Evolutionary conservation across 2,329 filamentous ascomycete species (phyloP).

Genomic region (Lasiodiplodia sp.): DNA sequence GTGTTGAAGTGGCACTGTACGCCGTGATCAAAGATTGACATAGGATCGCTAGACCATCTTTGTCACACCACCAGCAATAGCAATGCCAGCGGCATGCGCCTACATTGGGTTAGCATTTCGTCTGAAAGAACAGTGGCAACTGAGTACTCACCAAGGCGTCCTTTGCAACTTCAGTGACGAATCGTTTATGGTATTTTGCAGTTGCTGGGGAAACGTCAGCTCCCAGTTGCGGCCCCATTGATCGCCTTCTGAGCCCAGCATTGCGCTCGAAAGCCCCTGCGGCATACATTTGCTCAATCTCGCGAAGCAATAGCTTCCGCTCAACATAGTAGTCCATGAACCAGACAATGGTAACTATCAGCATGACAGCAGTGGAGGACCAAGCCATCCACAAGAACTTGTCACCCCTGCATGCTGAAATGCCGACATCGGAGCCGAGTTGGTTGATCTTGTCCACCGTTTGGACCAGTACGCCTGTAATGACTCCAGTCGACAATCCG

Average conservation of each 20-base stretch:
- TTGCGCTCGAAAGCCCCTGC: neutral
- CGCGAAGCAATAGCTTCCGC: neutral
- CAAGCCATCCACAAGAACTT: constrained; percentile 64
- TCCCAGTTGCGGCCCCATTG: constrained; percentile 3
- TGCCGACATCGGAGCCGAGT: constrained; percentile 54
- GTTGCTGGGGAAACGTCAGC: neutral
- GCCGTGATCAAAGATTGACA: neutral
- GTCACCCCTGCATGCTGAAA: constrained; percentile 55
- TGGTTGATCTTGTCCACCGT: constrained; percentile 58
- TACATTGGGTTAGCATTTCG: neutral
- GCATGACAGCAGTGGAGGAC: constrained; percentile 55
- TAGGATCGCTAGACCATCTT: neutral
- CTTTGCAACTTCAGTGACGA: constrained; percentile 9
- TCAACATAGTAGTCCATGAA: constrained; percentile 25
- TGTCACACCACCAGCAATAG: neutral
- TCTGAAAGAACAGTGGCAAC: neutral
- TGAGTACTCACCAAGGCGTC: neutral
- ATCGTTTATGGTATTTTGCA: constrained; percentile 6
- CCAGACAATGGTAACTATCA: constrained; percentile 29
- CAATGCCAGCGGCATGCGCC: neutral
- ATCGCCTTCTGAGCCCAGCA: neutral
- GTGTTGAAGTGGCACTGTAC: neutral
- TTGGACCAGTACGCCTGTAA: constrained; percentile 63
- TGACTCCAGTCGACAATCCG: constrained; percentile 75
- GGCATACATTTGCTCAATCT: constrained; percentile 20